Percentiles rank a stretch among this genome's conserved stretches.
phyloP scores from a whole-genome alignment of 2,329 filamentous ascomycete species.

The Grosmannia penicillata region DNA sequence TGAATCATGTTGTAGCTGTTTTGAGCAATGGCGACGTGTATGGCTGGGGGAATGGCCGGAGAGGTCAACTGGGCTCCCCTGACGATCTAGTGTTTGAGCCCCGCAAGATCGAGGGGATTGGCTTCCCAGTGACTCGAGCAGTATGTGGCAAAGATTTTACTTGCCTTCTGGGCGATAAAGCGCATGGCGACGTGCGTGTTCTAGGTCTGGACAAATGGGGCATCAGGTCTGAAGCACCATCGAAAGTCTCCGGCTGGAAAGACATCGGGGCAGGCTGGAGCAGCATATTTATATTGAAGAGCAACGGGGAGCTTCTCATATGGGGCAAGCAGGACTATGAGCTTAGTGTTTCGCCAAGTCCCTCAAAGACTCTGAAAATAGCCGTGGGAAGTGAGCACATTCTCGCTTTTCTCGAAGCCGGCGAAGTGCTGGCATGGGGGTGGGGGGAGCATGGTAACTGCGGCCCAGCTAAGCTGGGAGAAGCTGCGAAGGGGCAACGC shows the following conservation, averaged over 20 bases:
- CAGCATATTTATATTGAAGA: constrained; percentile 54
- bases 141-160: constrained; percentile 81
- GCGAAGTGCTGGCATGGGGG: constrained; percentile 70
- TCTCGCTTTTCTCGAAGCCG: constrained; percentile 51
- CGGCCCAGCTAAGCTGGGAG: constrained; percentile 38
- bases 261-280: constrained; percentile 72
- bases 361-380: constrained; percentile 42
- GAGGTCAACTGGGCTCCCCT: constrained; percentile 63
- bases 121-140: constrained; percentile 50
- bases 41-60: constrained; percentile 79
- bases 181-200: constrained; percentile 45
- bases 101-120: constrained; percentile 38
- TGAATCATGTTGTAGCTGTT: constrained; percentile 64
- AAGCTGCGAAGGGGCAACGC: constrained; percentile 54
- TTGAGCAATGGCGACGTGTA: constrained; percentile 63
- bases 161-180: constrained; percentile 44
- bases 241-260: constrained; percentile 40
- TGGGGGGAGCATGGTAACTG: constrained; percentile 99
- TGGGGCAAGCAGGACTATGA: constrained; percentile 84
- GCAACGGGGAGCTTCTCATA: constrained; percentile 44
- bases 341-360: constrained; percentile 54
- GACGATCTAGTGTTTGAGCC: constrained; percentile 41
- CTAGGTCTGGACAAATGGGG: constrained; percentile 66
- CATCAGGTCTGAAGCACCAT: constrained; percentile 42
- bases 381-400: constrained; percentile 82